A percentile compares a stretch with the other conserved stretches of the same genome.
phyloP scores from a whole-genome alignment of 208 protist genomes.

The Leishmania major region DNA sequence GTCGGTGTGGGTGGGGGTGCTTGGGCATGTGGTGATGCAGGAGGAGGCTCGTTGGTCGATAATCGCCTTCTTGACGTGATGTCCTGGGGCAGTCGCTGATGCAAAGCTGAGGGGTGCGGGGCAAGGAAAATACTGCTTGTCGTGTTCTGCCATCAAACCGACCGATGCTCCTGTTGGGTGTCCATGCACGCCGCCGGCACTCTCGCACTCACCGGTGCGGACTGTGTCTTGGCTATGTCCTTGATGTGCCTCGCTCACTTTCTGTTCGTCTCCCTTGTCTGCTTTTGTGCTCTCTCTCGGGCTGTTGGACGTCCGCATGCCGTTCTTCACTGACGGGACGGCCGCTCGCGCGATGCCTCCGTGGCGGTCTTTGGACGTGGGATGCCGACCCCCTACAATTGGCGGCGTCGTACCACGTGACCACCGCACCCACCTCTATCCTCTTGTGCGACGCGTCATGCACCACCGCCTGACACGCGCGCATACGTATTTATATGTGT shows the following conservation, averaged over 20 bases:
- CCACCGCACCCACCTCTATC: background rate
- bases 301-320: background rate
- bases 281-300: background rate
- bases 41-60: background rate
- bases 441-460: background rate
- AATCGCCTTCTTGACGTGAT: background rate
- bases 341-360: too few relatives aligned
- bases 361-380: too few relatives aligned
- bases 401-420: too few relatives aligned
- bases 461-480: background rate
- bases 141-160: background rate
- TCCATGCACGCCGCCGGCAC: background rate
- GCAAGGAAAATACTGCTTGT: background rate
- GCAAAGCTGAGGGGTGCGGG: background rate
- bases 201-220: background rate
- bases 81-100: background rate
- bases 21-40: background rate
- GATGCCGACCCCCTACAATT: too few relatives aligned
- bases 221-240: background rate
- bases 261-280: background rate
- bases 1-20: background rate
- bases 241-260: background rate
- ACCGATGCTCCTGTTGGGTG: background rate
- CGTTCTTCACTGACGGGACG: background rate
- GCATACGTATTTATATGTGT: background rate